These are phyloP conservation scores for Forsythia viridissima DNA, from an alignment of 257 asterid genomes.

Conservation along the genomic window DNA sequence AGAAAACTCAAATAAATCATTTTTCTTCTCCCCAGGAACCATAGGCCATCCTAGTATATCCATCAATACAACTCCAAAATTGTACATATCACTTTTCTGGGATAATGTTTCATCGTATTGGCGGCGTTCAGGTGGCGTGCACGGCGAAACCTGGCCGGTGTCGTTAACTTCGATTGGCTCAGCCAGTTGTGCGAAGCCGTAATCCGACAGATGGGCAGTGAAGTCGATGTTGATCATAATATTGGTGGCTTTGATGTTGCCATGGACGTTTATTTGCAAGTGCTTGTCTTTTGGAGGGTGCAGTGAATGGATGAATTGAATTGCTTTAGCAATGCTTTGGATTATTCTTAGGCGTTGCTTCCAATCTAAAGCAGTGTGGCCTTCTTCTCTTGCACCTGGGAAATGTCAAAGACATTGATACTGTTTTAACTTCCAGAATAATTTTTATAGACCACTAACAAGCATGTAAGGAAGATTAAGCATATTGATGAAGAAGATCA, in stretches of 20 bases:
- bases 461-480: too few relatives aligned
- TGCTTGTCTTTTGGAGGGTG: constrained; percentile 36
- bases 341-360: constrained; percentile 41
- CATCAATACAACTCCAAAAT: constrained; percentile 51
- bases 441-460: too few relatives aligned
- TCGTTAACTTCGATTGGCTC: constrained; percentile 32
- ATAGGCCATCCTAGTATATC: constrained; percentile 40
- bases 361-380: constrained; percentile 54
- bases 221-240: constrained; percentile 51
- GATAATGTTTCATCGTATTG: constrained; percentile 20
- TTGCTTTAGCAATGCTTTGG: constrained; percentile 41
- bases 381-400: constrained; percentile 48
- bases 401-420: too few relatives aligned
- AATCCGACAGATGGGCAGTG: constrained; percentile 44
- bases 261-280: constrained; percentile 46
- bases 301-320: constrained; percentile 51
- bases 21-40: neutral
- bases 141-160: constrained; percentile 25
- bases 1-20: constrained; percentile 26
- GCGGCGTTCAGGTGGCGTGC: neutral
- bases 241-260: constrained; percentile 59
- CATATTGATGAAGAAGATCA: too few relatives aligned
- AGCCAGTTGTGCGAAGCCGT: constrained; percentile 54
- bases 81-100: constrained; percentile 42
- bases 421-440: too few relatives aligned